Evolutionary conservation across 441 rosid species (phyloP).

Genomic region (Biscutella laevigata): DNA sequence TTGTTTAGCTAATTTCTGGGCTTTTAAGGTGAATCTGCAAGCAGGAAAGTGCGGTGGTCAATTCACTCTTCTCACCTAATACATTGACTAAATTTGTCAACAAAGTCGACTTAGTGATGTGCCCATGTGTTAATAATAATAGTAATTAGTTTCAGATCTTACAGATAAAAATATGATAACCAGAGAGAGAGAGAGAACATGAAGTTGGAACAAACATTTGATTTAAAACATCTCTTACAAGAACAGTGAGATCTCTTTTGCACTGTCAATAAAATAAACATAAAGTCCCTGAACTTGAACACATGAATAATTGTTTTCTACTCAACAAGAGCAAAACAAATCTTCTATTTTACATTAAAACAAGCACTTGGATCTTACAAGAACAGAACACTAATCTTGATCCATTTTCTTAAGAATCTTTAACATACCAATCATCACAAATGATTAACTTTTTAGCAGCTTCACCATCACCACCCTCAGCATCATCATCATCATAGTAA

Average conservation of each 20-base stretch:
- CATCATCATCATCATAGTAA: constrained; percentile 6
- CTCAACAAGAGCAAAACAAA: neutral
- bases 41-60: too few species aligned
- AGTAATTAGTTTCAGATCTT: constrained; percentile 20
- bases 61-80: too few species aligned
- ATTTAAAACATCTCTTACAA: constrained; percentile 22
- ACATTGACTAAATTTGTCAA: too few species aligned
- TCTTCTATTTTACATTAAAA: constrained; percentile 3
- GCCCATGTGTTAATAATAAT: constrained; percentile 13
- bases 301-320: constrained; percentile 15
- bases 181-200: neutral
- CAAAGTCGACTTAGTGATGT: too few species aligned
- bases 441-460: constrained; percentile 5
- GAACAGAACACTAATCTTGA: constrained; percentile 12
- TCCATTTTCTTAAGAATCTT: neutral
- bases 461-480: neutral
- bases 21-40: too few species aligned
- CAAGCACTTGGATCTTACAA: constrained; percentile 14
- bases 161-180: neutral
- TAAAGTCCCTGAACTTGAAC: constrained; percentile 10
- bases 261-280: constrained; percentile 9
- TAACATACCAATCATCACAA: constrained; percentile 17
- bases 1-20: too few species aligned
- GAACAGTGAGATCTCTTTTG: constrained; percentile 2
- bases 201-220: constrained; percentile 25